Base-by-base conservation (phyloP, 352 stramenopile species). In the Achlya hypogyna region DNA sequence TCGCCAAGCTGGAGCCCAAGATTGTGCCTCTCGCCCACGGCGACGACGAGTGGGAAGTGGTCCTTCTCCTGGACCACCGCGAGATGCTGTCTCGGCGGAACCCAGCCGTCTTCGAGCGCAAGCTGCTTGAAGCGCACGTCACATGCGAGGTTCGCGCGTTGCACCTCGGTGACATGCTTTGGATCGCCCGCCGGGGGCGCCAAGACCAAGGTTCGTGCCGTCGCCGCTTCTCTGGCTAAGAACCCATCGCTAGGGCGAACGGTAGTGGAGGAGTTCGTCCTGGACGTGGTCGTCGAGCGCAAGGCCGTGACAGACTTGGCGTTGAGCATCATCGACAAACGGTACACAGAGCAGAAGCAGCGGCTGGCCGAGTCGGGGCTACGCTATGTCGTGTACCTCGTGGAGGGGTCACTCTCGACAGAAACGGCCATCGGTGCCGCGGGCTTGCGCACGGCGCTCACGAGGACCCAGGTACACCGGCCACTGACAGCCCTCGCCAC, bases 251-350 rank as follows among this genome's bases (percentile, higher is more conserved):
- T 22, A 32, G 31, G 22, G 9, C 20, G 34, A 64, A 64, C 22
- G 10, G 6, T 56, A 29, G 40, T 64, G 14, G 45, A 71, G 78
- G 71, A 94, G 59, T 88, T 91, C 38, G 78, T 94, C 64, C 64
- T 94, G 16, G 91, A 91, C 59, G 82, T 86, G 28, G 88, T 94
- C 25, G 82, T 94, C 0, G 86, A 94, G 67, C 79, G 86, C 23
- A 94, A 94, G 51, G 82, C 89, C 74, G 81, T 92, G 16, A 64
- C 77, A 20, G 86, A 94, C 63, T 60, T 94, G 12, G 89, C 83
- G 12, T 79, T 81, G 0, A 94, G 86, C 72, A 94, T 94, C 45
- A 82, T 94, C 38, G 86, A 94, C 63, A 79, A 81, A 28, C 79
- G 78, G 42, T 94, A 90, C 67, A 78, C 77, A 23, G 86, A 94